Conservation (phyloP, 2,329 filamentous ascomycete species). For the Hymenoscyphus albidus region DNA sequence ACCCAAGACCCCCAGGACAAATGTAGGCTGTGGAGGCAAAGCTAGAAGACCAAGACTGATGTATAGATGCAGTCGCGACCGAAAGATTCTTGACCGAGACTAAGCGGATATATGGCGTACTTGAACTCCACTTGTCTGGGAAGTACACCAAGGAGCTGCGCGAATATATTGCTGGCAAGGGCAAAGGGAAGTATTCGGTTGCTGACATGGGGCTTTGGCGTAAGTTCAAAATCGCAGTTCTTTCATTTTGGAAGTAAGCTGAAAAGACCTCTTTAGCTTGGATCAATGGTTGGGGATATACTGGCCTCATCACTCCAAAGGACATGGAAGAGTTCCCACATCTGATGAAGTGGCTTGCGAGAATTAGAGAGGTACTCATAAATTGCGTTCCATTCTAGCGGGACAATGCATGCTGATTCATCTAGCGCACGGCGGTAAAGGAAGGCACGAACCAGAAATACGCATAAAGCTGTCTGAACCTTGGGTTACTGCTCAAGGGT, state of each 20-base stretch:
- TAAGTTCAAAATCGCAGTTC: background rate
- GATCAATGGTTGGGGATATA: slow-evolving; percentile 44
- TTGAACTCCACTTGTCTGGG: slow-evolving; percentile 46
- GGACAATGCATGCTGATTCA: slow-evolving; percentile 7
- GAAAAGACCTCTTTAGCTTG: slow-evolving; percentile 32
- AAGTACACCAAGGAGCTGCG: slow-evolving; percentile 43
- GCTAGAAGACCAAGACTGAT: background rate
- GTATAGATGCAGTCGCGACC: slow-evolving; percentile 39
- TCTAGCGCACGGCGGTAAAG: slow-evolving; percentile 19
- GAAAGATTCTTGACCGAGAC: slow-evolving; percentile 50
- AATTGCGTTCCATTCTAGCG: background rate
- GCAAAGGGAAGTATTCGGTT: slow-evolving; percentile 49
- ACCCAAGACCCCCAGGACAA: slow-evolving; percentile 9
- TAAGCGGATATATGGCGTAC: slow-evolving; percentile 49
- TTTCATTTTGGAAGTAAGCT: background rate
- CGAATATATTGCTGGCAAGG: slow-evolving; percentile 48
- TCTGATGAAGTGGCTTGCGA: slow-evolving; percentile 47
- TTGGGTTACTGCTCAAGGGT: too few species aligned
- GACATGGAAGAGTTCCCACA: slow-evolving; percentile 43
- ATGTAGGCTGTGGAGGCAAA: background rate
- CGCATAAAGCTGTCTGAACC: too few species aligned
- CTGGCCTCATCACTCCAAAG: slow-evolving; percentile 41
- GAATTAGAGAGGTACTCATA: slow-evolving; percentile 40
- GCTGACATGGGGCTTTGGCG: slow-evolving; percentile 51
- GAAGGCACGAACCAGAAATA: slow-evolving; percentile 38